Evolutionary conservation across 1,284 basidiomycete species (phyloP).

Genomic region (Irpex rosettiformis): DNA sequence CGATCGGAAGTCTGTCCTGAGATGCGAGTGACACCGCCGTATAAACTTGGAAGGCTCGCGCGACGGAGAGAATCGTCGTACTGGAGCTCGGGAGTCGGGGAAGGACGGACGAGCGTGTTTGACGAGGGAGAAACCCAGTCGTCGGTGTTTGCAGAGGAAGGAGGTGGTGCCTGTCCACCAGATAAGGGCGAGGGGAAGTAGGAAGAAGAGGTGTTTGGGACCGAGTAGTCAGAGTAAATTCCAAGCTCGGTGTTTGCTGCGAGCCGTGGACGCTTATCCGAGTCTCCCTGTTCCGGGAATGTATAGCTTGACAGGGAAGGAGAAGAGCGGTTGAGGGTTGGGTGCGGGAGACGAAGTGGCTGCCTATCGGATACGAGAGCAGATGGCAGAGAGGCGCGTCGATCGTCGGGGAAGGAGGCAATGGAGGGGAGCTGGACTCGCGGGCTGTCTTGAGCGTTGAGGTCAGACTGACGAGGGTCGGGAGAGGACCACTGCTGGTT

Average conservation of each 20-base stretch:
- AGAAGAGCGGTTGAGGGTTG: conserved; percentile 47
- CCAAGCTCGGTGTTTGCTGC: conserved; percentile 45
- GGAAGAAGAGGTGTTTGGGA: conserved; percentile 38
- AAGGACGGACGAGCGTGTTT: conserved; percentile 42
- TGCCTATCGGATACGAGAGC: conserved; percentile 48
- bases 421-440: conserved; percentile 73
- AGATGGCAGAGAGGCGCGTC: conserved; percentile 59
- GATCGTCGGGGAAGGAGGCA: conserved; percentile 56
- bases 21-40: conserved; percentile 62
- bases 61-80: conserved; percentile 67
- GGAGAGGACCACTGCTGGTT: conserved; percentile 8
- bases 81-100: conserved; percentile 39
- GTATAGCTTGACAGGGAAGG: conserved; percentile 40
- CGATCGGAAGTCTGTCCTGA: conserved; percentile 52
- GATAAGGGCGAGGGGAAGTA: conserved; percentile 40
- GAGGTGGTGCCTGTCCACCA: conserved; percentile 23
- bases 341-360: conserved; percentile 27
- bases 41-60: conserved; percentile 60
- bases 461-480: conserved; percentile 7
- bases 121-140: conserved; percentile 34
- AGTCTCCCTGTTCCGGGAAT: conserved; percentile 55
- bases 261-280: conserved; percentile 34
- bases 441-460: conserved; percentile 40
- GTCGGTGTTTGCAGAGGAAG: conserved; percentile 16
- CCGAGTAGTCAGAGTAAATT: conserved; percentile 38